phyloP scores from a whole-genome alignment of 805 yeast genomes.

The Groenewaldozyma tartarivorans region DNA sequence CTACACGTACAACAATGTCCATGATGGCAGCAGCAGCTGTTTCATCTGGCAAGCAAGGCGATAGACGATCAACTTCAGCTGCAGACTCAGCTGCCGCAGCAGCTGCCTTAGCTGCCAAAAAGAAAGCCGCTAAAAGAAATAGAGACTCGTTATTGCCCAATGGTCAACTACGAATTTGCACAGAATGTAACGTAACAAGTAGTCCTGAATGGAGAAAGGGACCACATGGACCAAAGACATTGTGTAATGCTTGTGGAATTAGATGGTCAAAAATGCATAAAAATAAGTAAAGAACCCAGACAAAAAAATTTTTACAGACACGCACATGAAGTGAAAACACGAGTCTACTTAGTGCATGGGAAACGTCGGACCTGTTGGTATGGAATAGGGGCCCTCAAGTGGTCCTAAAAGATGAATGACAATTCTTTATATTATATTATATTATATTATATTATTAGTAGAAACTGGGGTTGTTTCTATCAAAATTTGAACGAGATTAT shows the following conservation, averaged over 20 bases:
- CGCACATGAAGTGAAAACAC: too few species aligned
- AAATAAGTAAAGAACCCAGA: neutral
- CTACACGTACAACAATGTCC: neutral
- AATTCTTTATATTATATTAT: too few species aligned
- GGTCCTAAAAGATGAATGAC: too few species aligned
- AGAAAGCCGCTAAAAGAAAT: neutral
- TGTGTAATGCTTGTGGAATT: slow-evolving; percentile 91
- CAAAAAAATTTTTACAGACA: too few species aligned
- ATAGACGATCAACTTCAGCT: too few species aligned
- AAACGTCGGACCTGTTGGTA: too few species aligned
- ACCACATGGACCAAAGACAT: slow-evolving; percentile 69
- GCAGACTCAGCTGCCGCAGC: neutral
- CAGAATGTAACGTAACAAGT: slow-evolving; percentile 62
- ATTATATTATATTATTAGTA: too few species aligned
- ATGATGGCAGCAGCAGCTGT: neutral
- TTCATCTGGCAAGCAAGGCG: neutral
- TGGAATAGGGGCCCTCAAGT: too few species aligned
- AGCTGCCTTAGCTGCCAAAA: neutral
- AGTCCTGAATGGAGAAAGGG: slow-evolving; percentile 96
- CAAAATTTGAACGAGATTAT: too few species aligned
- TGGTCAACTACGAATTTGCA: slow-evolving; percentile 30
- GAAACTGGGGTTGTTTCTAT: too few species aligned
- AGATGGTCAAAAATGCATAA: slow-evolving; percentile 26
- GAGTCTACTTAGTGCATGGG: too few species aligned
- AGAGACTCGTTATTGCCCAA: neutral